Percentiles rank a stretch among this genome's conserved stretches.
Conservation (phyloP, 2,329 filamentous ascomycete species). For the Fusarium sublunatum region DNA sequence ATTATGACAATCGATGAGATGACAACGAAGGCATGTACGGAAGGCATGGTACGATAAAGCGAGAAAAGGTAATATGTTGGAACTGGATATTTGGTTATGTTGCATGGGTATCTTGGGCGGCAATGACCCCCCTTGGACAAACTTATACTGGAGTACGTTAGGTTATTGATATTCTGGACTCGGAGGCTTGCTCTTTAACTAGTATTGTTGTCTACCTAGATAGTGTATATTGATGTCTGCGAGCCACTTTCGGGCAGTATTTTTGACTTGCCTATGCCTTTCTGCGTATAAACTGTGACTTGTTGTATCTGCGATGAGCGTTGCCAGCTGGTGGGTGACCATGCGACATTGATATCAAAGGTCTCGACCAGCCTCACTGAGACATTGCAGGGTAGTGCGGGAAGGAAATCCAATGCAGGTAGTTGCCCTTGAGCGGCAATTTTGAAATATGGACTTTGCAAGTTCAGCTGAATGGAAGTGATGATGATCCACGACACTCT, state of each 20-base stretch:
- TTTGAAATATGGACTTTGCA: conserved; percentile 13
- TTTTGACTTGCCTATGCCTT: neutral
- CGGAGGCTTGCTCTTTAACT: conserved; percentile 16
- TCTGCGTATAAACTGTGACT: conserved; percentile 12
- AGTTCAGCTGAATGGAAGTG: conserved; percentile 28
- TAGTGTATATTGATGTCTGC: conserved; percentile 30
- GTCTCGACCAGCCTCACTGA: conserved; percentile 19
- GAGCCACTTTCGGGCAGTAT: conserved; percentile 18
- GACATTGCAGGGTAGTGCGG: conserved; percentile 1
- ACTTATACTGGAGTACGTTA: conserved; percentile 39
- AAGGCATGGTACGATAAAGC: conserved; percentile 38
- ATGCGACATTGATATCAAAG: neutral
- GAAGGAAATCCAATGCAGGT: neutral
- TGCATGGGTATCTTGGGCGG: conserved; percentile 26
- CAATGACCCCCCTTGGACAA: conserved; percentile 28
- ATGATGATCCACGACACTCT: conserved; percentile 13
- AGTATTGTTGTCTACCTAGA: conserved; percentile 30
- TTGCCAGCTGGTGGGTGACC: no score
- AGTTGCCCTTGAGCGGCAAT: neutral
- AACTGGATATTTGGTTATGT: conserved; percentile 33
- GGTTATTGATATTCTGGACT: conserved; percentile 18
- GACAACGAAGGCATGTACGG: conserved; percentile 45
- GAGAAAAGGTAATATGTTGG: conserved; percentile 40
- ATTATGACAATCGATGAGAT: conserved; percentile 50
- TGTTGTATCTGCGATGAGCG: neutral